Evolutionary conservation across 306 rosid species (phyloP).

Genomic region (Styphnolobium japonicum): DNA sequence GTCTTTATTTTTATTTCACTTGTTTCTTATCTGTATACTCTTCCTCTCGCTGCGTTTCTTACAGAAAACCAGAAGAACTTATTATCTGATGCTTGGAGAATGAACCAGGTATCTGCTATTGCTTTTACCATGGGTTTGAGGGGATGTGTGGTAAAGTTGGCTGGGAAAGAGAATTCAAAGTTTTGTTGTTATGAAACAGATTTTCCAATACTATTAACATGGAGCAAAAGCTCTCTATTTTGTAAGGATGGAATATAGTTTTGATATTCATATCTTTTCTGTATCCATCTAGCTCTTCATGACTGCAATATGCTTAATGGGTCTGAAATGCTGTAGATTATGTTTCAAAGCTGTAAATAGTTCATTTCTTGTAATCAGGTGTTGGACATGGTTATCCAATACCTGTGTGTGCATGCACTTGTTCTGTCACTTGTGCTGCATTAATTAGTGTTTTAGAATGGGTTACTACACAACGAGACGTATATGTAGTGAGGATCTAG

Average conservation of each 20-base stretch:
- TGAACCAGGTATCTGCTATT: conserved; percentile 66
- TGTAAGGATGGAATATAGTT: conserved; percentile 1
- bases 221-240: not conserved
- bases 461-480: too few species aligned
- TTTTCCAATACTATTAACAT: not conserved
- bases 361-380: not conserved
- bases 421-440: not conserved
- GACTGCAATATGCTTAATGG: conserved; percentile 10
- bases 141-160: conserved; percentile 3
- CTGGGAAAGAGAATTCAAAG: not conserved
- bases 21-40: not conserved
- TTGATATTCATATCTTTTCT: conserved; percentile 3
- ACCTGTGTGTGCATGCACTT: not conserved
- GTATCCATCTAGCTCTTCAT: not conserved
- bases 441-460: too few species aligned
- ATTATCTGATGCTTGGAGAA: conserved; percentile 85
- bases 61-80: conserved; percentile 92
- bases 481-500: too few species aligned
- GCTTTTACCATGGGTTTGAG: conserved; percentile 6
- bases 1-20: not conserved
- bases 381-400: not conserved
- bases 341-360: not conserved
- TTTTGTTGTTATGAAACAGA: not conserved
- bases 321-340: not conserved
- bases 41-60: conserved; percentile 4